Conservation (phyloP, 352 stramenopile genomes). For the Globisporangium solare region DNA sequence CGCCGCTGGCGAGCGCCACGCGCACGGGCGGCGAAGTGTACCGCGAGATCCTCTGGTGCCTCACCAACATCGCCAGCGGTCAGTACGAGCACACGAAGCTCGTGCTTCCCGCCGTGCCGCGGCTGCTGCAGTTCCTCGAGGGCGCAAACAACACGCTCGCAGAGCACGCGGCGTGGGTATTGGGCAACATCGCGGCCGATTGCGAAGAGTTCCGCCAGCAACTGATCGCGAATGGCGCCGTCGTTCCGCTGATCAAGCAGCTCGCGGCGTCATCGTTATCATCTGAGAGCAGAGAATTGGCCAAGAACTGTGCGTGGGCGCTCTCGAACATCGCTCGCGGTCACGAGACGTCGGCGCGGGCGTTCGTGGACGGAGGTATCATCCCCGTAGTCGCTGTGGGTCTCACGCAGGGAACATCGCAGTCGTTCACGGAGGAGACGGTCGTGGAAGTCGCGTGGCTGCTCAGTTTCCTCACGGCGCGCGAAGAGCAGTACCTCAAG, state of each 20-base stretch:
- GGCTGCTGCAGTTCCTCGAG: conserved; percentile 70
- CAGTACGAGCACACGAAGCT: conserved; percentile 83
- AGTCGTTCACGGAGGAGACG: conserved; percentile 40
- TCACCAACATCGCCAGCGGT: conserved; percentile 80
- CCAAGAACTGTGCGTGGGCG: conserved; percentile 66
- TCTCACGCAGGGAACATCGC: conserved; percentile 22
- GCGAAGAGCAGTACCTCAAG: conserved; percentile 66
- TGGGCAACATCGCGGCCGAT: conserved; percentile 85
- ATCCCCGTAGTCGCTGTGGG: conserved; percentile 39
- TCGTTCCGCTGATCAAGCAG: conserved; percentile 44
- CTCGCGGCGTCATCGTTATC: conserved; percentile 20
- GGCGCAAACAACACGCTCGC: conserved; percentile 48
- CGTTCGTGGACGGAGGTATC: conserved; percentile 74
- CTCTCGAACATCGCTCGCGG: conserved; percentile 82
- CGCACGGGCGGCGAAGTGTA: conserved; percentile 67
- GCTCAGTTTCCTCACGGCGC: conserved; percentile 82
- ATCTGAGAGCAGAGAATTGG: conserved; percentile 24
- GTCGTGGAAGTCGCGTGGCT: conserved; percentile 83
- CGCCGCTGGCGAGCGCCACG: conserved; percentile 55
- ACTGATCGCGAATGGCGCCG: conserved; percentile 57
- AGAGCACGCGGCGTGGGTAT: conserved; percentile 74
- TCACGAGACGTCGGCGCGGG: conserved; percentile 61
- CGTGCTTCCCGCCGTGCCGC: conserved; percentile 68
- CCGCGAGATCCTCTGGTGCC: conserved; percentile 76
- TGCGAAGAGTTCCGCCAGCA: conserved; percentile 82